These are phyloP conservation scores for Neonectria faginata DNA, from an alignment of 2,329 filamentous ascomycete species.

Conservation along the genomic window DNA sequence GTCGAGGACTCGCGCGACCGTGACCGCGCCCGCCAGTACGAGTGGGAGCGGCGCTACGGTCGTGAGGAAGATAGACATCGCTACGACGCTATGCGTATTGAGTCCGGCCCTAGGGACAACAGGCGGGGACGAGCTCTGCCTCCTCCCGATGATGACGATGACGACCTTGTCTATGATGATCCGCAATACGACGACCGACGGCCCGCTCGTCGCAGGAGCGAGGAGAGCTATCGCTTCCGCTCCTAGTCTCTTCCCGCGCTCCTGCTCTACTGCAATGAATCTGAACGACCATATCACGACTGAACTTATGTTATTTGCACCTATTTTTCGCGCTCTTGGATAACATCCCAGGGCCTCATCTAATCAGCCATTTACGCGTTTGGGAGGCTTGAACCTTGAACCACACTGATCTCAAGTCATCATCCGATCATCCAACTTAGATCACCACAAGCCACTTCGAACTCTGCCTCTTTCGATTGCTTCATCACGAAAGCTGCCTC, in stretches of 20 bases:
- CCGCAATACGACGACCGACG: constrained; percentile 45
- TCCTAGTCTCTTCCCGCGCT: constrained; percentile 25
- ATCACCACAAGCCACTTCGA: background rate
- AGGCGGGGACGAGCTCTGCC: constrained; percentile 36
- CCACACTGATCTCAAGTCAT: background rate
- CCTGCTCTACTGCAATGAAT: constrained; percentile 22
- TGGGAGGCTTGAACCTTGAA: background rate
- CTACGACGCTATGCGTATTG: constrained; percentile 26
- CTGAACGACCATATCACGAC: constrained; percentile 25
- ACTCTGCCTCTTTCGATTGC: background rate
- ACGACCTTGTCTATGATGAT: constrained; percentile 48
- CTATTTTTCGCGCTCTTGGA: background rate
- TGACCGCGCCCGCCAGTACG: constrained; percentile 48
- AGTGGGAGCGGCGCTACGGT: constrained; percentile 51
- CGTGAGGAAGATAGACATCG: constrained; percentile 41
- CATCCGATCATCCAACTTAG: background rate
- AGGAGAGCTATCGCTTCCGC: constrained; percentile 42
- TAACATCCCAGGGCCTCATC: background rate
- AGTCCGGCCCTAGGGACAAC: constrained; percentile 14
- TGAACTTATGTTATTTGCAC: constrained; percentile 1
- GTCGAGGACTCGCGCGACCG: constrained; percentile 54
- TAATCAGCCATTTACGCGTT: background rate
- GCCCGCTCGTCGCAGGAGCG: constrained; percentile 40
- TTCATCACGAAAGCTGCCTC: background rate
- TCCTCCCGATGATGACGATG: constrained; percentile 42